Percentiles rank a stretch among this genome's conserved stretches.
Conservation (phyloP, 164 flowering plant genomes). For the Sextonia rubra region DNA sequence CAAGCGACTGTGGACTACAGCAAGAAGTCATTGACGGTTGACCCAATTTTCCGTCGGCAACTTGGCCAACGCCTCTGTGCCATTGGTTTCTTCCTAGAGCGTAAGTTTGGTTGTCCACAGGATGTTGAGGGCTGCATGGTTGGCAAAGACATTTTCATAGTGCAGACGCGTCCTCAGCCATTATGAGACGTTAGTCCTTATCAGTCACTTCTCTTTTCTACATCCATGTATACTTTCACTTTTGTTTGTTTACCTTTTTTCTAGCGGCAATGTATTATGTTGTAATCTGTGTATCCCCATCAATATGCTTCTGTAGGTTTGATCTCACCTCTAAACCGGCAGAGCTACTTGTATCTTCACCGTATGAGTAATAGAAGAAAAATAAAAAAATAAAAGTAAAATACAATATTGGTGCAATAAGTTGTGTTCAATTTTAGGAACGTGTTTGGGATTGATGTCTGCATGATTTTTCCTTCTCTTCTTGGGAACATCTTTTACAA, state of each 20-base stretch:
- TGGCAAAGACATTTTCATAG: constrained; percentile 68
- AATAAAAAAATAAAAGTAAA: no score
- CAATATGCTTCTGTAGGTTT: no score
- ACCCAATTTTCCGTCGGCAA: constrained; percentile 53
- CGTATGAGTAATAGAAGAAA: no score
- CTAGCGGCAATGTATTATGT: neutral
- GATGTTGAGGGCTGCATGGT: constrained; percentile 91
- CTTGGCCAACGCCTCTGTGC: constrained; percentile 73
- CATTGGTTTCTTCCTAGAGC: constrained; percentile 76
- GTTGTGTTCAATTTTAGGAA: no score
- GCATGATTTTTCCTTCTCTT: no score
- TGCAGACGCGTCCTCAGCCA: constrained; percentile 89
- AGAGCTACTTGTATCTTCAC: no score
- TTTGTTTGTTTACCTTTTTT: neutral
- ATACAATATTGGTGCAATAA: no score
- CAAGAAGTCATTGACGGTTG: constrained; percentile 70
- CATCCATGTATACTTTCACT: neutral
- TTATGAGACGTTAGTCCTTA: neutral
- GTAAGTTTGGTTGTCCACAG: constrained; percentile 79
- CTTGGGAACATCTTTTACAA: no score
- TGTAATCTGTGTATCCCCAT: neutral
- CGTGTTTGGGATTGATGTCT: no score
- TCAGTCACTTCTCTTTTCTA: neutral
- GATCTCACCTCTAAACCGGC: no score
- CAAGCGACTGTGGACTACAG: constrained; percentile 75